A percentile compares a stretch with the other conserved stretches of the same genome.
phyloP scores from a whole-genome alignment of 192 early-diverging fungal species.

The Umbelopsis sp. region DNA sequence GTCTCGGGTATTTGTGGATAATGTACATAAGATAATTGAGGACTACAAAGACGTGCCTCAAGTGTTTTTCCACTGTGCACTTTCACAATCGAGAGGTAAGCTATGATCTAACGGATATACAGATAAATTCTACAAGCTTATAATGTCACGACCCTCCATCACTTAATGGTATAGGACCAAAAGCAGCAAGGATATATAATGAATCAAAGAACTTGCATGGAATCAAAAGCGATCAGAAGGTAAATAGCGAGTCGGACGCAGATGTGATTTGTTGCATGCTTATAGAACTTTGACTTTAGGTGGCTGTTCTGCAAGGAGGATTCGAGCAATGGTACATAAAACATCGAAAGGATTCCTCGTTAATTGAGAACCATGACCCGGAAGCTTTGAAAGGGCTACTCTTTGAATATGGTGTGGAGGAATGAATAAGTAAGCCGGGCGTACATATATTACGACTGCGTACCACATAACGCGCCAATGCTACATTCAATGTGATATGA shows the following conservation, averaged over 20 bases:
- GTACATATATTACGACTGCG: neutral
- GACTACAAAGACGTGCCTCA: conserved; percentile 61
- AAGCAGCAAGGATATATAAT: conserved; percentile 65
- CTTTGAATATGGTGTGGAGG: neutral
- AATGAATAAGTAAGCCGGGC: neutral
- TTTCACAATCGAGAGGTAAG: conserved; percentile 77
- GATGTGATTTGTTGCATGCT: neutral
- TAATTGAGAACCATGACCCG: conserved; percentile 63
- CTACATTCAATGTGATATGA: no score
- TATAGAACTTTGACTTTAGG: conserved; percentile 35
- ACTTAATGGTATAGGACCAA: conserved; percentile 51
- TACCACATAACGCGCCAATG: no score
- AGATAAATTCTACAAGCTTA: neutral
- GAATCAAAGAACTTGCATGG: conserved; percentile 45
- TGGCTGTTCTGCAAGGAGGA: conserved; percentile 67
- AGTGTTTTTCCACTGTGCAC: conserved; percentile 85
- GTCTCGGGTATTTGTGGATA: conserved; percentile 57
- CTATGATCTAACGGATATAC: neutral
- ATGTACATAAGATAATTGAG: conserved; percentile 45
- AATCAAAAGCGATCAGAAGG: conserved; percentile 29
- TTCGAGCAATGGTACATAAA: conserved; percentile 66
- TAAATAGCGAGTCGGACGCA: neutral
- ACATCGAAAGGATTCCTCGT: conserved; percentile 54
- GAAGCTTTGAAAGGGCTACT: conserved; percentile 46
- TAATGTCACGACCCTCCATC: neutral